A percentile compares a stretch with the other conserved stretches of the same genome.
Conservation (phyloP, 805 yeast species). For the Crinitomyces ghanaensis region DNA sequence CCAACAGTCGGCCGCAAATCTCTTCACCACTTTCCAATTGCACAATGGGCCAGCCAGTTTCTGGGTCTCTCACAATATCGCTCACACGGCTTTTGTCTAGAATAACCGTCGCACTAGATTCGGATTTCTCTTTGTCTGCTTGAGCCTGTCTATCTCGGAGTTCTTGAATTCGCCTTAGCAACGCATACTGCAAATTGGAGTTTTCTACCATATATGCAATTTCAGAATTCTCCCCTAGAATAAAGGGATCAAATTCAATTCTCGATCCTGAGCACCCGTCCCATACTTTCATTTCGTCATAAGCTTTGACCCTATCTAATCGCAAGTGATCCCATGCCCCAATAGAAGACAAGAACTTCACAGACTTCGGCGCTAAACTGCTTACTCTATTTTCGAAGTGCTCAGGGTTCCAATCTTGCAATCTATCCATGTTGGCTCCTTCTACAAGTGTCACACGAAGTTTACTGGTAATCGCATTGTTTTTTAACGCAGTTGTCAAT, state of each 20-base stretch:
- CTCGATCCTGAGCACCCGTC: conserved; percentile 69
- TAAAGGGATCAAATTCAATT: conserved; percentile 49
- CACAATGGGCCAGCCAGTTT: conserved; percentile 61
- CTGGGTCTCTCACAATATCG: conserved; percentile 30
- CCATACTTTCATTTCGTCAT: conserved; percentile 73
- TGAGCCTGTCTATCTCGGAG: conserved; percentile 20
- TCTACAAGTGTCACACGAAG: conserved; percentile 64
- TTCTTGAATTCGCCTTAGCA: conserved; percentile 43
- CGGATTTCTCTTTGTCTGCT: conserved; percentile 3
- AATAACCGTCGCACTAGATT: conserved; percentile 5
- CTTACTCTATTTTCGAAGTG: conserved; percentile 70
- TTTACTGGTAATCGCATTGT: conserved; percentile 47
- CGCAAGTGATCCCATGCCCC: conserved; percentile 68
- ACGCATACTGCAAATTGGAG: conserved; percentile 67
- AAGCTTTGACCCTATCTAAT: conserved; percentile 62
- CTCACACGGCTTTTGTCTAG: conserved; percentile 41
- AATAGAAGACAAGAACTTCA: conserved; percentile 50
- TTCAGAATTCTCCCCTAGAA: conserved; percentile 20
- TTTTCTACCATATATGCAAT: conserved; percentile 86
- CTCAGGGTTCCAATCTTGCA: conserved; percentile 38
- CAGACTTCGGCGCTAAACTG: conserved; percentile 74
- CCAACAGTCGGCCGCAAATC: conserved; percentile 58
- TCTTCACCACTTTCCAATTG: conserved; percentile 51
- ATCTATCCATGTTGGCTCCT: conserved; percentile 45
- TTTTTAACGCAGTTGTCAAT: conserved; percentile 63